Conservation (phyloP, 345 rosid genomes). For the Salix suchowensis region DNA sequence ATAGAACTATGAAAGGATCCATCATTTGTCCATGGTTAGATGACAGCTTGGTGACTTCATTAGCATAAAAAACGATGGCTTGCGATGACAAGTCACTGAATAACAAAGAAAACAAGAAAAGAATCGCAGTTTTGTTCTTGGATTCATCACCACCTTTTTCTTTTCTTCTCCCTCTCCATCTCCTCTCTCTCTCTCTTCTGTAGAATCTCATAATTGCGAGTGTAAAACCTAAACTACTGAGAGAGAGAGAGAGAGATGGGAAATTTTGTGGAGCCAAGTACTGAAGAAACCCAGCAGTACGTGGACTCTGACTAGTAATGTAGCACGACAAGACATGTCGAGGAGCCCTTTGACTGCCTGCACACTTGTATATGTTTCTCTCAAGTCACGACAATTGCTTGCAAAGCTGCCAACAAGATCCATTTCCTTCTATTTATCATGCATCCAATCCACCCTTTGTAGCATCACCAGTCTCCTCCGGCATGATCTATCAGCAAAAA, state of each 20-base stretch:
- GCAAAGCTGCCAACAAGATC: conserved; percentile 39
- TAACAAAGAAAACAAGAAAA: conserved; percentile 2
- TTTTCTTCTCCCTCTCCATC: no score
- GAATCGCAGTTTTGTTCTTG: conserved; percentile 1
- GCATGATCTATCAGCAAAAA: neutral
- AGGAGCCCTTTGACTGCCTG: conserved; percentile 3
- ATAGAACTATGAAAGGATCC: conserved; percentile 4
- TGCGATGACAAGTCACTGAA: conserved; percentile 20
- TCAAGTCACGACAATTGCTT: neutral
- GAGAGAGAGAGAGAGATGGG: neutral
- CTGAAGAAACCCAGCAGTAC: conserved; percentile 11
- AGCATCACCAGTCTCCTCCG: neutral
- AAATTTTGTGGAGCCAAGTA: neutral
- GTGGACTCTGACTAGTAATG: conserved; percentile 22
- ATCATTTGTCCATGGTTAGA: neutral
- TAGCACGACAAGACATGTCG: conserved; percentile 41
- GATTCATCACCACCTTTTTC: neutral
- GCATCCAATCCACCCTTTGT: neutral
- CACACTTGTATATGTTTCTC: conserved; percentile 6
- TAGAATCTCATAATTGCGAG: neutral
- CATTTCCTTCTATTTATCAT: conserved; percentile 8
- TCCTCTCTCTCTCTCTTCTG: neutral
- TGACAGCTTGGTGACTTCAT: conserved; percentile 4
- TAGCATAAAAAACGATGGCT: neutral
- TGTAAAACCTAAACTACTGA: neutral